These are phyloP conservation scores for Cladophialophora exuberans DNA, from an alignment of 2,329 filamentous ascomycete genomes.

Conservation along the genomic window DNA sequence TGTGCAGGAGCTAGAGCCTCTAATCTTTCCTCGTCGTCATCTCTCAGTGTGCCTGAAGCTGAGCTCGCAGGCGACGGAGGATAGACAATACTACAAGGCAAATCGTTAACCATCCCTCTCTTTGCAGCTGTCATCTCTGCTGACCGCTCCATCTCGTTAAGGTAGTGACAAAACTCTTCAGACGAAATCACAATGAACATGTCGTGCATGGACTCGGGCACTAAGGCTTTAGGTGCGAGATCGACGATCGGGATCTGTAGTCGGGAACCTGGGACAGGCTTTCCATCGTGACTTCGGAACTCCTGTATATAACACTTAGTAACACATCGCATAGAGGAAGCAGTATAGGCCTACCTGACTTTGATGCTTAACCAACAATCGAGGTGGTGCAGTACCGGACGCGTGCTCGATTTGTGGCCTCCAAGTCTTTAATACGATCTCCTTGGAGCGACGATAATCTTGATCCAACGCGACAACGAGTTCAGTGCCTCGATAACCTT, in stretches of 20 bases:
- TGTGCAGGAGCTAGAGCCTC: background rate
- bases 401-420: background rate
- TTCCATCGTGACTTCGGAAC: background rate
- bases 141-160: background rate
- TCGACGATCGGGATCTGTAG: constrained; percentile 4
- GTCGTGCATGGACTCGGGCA: background rate
- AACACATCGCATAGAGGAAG: background rate
- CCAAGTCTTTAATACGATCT: constrained; percentile 5
- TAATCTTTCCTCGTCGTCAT: background rate
- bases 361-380: constrained; percentile 3
- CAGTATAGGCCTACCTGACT: constrained; percentile 4
- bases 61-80: constrained; percentile 1
- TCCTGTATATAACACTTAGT: background rate
- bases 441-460: constrained; percentile 1
- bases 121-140: background rate
- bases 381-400: background rate
- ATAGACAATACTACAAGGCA: background rate
- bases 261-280: background rate
- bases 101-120: background rate
- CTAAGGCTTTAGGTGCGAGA: background rate
- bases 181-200: background rate
- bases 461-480: constrained; percentile 1
- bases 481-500: background rate
- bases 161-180: constrained; percentile 4
- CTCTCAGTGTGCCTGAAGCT: constrained; percentile 4